A percentile compares a stretch with the other conserved stretches of the same genome.
phyloP scores from a whole-genome alignment of 495 filamentous ascomycete genomes.

The Penicillium canescens region DNA sequence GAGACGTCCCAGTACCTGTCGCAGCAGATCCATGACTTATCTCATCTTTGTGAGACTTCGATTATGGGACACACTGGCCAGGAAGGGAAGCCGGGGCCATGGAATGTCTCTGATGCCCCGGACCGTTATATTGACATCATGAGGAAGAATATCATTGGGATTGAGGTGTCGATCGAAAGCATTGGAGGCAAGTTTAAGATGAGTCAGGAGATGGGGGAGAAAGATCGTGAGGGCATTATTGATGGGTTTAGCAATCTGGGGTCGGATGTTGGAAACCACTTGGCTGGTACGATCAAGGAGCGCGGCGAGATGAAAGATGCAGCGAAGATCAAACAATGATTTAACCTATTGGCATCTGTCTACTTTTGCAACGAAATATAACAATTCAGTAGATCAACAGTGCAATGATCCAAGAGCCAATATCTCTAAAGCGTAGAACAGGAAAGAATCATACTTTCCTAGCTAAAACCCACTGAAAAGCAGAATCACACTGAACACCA shows the following conservation, averaged over 20 bases:
- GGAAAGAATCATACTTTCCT: conserved; percentile 7
- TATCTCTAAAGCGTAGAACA: too few species aligned
- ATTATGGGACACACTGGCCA: conserved; percentile 46
- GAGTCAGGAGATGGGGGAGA: conserved; percentile 51
- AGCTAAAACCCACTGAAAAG: conserved; percentile 24
- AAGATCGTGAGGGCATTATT: conserved; percentile 48
- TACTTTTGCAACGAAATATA: too few species aligned
- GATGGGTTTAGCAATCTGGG: conserved; percentile 46
- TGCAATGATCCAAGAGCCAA: too few species aligned
- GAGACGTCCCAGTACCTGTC: conserved; percentile 40
- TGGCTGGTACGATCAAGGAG: conserved; percentile 42
- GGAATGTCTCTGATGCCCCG: conserved; percentile 52
- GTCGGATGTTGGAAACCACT: conserved; percentile 34
- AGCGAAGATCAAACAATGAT: conserved; percentile 3
- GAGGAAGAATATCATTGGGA: conserved; percentile 53
- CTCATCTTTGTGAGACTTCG: conserved; percentile 40
- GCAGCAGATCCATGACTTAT: conserved; percentile 43
- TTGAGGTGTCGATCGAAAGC: conserved; percentile 47
- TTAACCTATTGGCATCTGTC: too few species aligned
- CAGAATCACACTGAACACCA: conserved; percentile 4
- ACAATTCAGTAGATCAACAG: too few species aligned
- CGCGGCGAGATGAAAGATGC: conserved; percentile 28
- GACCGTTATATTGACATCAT: conserved; percentile 45
- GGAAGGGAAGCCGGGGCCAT: conserved; percentile 31
- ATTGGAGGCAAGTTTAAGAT: conserved; percentile 59